phyloP scores from a whole-genome alignment of 108 stramenopile species.

The Cyclostephanos tholiformis region DNA sequence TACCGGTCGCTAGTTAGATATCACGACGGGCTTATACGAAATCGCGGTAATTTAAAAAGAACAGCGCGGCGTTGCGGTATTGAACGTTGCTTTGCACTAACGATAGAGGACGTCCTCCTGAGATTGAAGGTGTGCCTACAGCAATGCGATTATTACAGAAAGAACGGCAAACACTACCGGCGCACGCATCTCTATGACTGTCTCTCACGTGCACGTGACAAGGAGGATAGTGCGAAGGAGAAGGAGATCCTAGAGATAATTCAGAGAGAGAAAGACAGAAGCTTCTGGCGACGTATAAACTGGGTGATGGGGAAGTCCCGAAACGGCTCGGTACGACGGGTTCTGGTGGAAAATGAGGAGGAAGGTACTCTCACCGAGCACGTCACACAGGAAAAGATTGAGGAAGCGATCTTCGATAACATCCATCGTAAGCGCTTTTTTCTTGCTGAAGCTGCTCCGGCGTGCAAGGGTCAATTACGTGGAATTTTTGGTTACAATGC shows the following conservation, averaged over 20 bases:
- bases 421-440: no score
- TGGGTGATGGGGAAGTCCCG: not conserved
- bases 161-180: not conserved
- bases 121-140: not conserved
- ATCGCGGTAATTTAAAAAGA: not conserved
- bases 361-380: not conserved
- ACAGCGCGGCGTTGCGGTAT: conserved; percentile 2
- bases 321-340: not conserved
- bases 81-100: not conserved
- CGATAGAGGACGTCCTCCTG: not conserved
- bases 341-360: conserved; percentile 4
- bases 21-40: not conserved
- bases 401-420: conserved; percentile 12
- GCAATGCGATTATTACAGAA: not conserved
- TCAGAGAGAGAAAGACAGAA: conserved; percentile 5
- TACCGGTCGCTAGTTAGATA: not conserved
- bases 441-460: not conserved
- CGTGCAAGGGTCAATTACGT: no score
- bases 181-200: not conserved
- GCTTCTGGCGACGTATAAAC: conserved; percentile 14
- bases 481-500: not conserved
- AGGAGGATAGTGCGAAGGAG: conserved; percentile 2
- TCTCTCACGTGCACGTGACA: not conserved
- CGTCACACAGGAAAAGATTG: not conserved
- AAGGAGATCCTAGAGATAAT: conserved; percentile 16